These are phyloP conservation scores for Fusarium oxysporum DNA, from an alignment of 2,329 filamentous ascomycete genomes.

Conservation along the genomic window DNA sequence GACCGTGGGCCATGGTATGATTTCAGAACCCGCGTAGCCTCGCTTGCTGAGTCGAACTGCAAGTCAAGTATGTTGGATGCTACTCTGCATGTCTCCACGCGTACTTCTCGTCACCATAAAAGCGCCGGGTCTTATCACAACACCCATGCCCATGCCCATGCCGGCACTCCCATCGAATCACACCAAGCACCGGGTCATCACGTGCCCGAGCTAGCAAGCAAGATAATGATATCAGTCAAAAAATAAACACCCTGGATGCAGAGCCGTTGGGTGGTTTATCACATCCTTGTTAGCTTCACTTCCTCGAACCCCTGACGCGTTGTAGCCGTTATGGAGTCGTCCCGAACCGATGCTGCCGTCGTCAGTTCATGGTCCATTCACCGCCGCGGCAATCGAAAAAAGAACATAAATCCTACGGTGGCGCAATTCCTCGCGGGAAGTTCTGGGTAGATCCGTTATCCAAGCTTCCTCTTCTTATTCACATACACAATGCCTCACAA, in stretches of 20 bases:
- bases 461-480: background rate
- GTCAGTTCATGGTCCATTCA: slow-evolving; percentile 28
- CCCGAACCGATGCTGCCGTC: slow-evolving; percentile 9
- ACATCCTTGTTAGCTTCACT: slow-evolving; percentile 3
- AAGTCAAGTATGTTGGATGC: background rate
- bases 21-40: background rate
- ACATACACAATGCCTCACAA: slow-evolving; percentile 19
- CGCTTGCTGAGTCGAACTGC: background rate
- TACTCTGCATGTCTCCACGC: background rate
- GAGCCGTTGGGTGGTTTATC: background rate
- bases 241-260: background rate
- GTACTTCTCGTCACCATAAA: background rate
- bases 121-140: background rate
- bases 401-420: slow-evolving; percentile 6
- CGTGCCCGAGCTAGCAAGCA: slow-evolving; percentile 2
- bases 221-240: background rate
- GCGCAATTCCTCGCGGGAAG: background rate
- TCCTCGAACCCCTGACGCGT: background rate
- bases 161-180: slow-evolving; percentile 11
- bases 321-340: slow-evolving; percentile 28
- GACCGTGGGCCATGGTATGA: background rate
- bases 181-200: background rate
- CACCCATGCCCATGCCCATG: background rate
- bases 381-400: slow-evolving; percentile 15
- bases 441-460: background rate